Evolutionary conservation across 2,329 filamentous ascomycete species (phyloP).

Genomic region (Ophiocordyceps camponoti-floridani): DNA sequence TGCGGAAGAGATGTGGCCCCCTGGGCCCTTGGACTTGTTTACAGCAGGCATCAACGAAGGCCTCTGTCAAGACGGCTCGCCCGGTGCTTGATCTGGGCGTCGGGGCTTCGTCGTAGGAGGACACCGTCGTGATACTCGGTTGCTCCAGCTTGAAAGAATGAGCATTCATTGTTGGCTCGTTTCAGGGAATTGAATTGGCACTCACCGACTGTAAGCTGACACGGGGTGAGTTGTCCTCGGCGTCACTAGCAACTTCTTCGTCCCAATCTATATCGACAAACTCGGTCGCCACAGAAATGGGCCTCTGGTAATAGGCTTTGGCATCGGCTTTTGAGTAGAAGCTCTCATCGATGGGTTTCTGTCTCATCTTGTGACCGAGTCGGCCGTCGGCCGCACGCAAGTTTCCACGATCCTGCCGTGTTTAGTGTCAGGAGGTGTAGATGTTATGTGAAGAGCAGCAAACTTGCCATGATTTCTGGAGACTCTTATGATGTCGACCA

Average conservation of each 20-base stretch:
- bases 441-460: neutral
- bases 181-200: constrained; percentile 5
- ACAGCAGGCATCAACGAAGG: constrained; percentile 40
- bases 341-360: constrained; percentile 33
- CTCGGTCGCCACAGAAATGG: constrained; percentile 55
- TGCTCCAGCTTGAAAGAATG: constrained; percentile 36
- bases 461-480: neutral
- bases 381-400: constrained; percentile 17
- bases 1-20: constrained; percentile 74
- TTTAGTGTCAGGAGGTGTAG: neutral
- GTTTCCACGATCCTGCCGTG: constrained; percentile 16
- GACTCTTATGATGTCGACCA: neutral
- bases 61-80: constrained; percentile 19
- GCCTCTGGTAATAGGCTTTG: constrained; percentile 25
- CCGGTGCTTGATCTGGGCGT: constrained; percentile 55
- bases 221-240: constrained; percentile 48
- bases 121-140: constrained; percentile 70
- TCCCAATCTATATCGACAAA: constrained; percentile 62
- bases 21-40: constrained; percentile 62
- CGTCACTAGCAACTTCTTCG: constrained; percentile 35
- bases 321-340: constrained; percentile 38
- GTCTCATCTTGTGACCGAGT: constrained; percentile 31
- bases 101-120: constrained; percentile 66
- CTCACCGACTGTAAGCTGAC: constrained; percentile 56
- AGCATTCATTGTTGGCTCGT: constrained; percentile 3